Percentiles rank a stretch among this genome's conserved stretches.
phyloP scores from a whole-genome alignment of 352 stramenopile genomes.

The Phytophthora ohioensis region DNA sequence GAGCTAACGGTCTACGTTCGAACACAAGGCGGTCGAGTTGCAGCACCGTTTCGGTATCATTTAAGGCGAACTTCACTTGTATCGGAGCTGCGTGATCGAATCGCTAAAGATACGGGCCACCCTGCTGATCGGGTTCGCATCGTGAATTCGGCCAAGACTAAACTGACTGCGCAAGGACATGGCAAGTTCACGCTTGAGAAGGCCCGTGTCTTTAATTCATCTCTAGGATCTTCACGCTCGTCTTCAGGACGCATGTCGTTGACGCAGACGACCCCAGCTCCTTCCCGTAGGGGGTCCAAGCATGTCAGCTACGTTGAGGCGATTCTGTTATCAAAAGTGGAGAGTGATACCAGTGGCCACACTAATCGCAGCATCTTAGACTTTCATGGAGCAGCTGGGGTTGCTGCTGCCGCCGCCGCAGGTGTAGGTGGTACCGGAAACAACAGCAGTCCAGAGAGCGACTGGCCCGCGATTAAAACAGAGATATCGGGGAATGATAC shows the following conservation, averaged over 20 bases:
- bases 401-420: conserved; percentile 35
- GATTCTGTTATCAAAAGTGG: conserved; percentile 67
- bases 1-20: conserved; percentile 75
- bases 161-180: conserved; percentile 72
- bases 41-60: conserved; percentile 70
- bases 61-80: conserved; percentile 67
- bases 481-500: conserved; percentile 63
- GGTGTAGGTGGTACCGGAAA: conserved; percentile 43
- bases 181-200: conserved; percentile 78
- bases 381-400: conserved; percentile 42
- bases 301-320: conserved; percentile 60
- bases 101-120: conserved; percentile 72
- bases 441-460: conserved; percentile 56
- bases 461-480: conserved; percentile 77
- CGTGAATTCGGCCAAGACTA: conserved; percentile 76
- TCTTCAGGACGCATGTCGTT: conserved; percentile 34
- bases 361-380: conserved; percentile 54
- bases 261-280: conserved; percentile 37
- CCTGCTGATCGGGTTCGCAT: conserved; percentile 70
- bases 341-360: conserved; percentile 70
- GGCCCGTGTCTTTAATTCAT: conserved; percentile 57
- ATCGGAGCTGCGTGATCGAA: conserved; percentile 65
- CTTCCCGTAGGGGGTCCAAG: conserved; percentile 35
- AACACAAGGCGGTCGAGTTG: conserved; percentile 68
- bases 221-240: conserved; percentile 13